Evolutionary conservation across 768 basidiomycete species (phyloP).

Genomic region (Termitomyces sp.): DNA sequence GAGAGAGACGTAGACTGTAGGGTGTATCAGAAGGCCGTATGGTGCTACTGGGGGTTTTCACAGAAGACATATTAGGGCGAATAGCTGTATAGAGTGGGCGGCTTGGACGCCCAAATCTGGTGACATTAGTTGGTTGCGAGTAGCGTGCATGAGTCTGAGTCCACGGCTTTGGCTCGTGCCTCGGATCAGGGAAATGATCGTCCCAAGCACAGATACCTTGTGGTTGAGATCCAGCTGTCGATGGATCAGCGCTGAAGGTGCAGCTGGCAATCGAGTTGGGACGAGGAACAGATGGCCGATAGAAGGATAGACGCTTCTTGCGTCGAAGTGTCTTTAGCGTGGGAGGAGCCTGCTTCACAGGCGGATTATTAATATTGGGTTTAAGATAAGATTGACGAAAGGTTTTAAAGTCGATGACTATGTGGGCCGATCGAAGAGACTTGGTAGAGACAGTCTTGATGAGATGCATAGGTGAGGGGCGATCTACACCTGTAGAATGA

Average conservation of each 20-base stretch:
- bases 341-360: background rate
- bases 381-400: slow-evolving; percentile 7
- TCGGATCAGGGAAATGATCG: slow-evolving; percentile 2
- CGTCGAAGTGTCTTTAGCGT: slow-evolving; percentile 31
- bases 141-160: slow-evolving; percentile 14
- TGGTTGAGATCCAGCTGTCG: background rate
- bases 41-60: background rate
- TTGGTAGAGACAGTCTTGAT: slow-evolving; percentile 15
- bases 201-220: slow-evolving; percentile 9
- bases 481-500: slow-evolving; percentile 9
- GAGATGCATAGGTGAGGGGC: slow-evolving; percentile 8
- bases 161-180: background rate
- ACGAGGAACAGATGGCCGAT: slow-evolving; percentile 23
- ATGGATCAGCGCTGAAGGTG: background rate
- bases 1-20: background rate
- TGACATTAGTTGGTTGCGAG: slow-evolving; percentile 21
- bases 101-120: slow-evolving; percentile 45
- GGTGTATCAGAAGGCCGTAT: background rate
- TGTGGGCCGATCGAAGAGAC: slow-evolving; percentile 14
- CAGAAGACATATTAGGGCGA: slow-evolving; percentile 22
- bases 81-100: slow-evolving; percentile 54
- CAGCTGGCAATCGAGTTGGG: slow-evolving; percentile 21
- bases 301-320: slow-evolving; percentile 28
- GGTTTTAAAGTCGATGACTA: slow-evolving; percentile 14
- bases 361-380: background rate